Conservation (phyloP, 2,329 filamentous ascomycete genomes). For the Thermomyces lanuginosus region DNA sequence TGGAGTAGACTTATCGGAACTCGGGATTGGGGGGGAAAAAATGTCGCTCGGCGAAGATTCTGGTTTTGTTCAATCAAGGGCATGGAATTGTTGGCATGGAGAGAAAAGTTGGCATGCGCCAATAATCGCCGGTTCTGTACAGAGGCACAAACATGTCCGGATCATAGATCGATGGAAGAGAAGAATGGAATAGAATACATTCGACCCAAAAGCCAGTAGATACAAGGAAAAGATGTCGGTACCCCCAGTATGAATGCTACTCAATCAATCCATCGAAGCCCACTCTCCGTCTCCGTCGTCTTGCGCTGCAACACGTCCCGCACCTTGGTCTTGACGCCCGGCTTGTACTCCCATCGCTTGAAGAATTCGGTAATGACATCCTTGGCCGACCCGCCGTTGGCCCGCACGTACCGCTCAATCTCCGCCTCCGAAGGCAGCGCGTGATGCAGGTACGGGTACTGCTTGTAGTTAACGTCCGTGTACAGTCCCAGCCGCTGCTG, state of each 20-base stretch:
- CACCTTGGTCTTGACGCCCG: slow-evolving; percentile 53
- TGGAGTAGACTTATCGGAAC: no score
- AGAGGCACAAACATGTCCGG: no score
- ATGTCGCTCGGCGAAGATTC: no score
- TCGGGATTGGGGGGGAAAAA: no score
- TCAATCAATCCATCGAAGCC: slow-evolving; percentile 15
- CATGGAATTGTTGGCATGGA: no score
- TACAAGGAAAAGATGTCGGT: no score
- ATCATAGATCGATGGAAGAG: no score
- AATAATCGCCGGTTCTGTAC: no score
- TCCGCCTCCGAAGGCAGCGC: slow-evolving; percentile 55
- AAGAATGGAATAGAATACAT: no score
- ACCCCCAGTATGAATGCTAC: slow-evolving; percentile 3
- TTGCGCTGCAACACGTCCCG: slow-evolving; percentile 51
- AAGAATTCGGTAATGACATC: slow-evolving; percentile 51
- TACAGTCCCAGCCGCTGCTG: slow-evolving; percentile 43
- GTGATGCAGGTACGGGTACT: slow-evolving; percentile 56
- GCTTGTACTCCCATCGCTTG: slow-evolving; percentile 42
- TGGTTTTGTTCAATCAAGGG: no score
- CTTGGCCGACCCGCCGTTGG: slow-evolving; percentile 32
- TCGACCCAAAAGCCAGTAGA: no score
- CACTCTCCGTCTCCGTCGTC: slow-evolving; percentile 34
- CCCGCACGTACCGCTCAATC: slow-evolving; percentile 31
- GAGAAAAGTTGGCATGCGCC: no score
- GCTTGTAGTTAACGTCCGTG: slow-evolving; percentile 42